Conservation (phyloP, 2,329 filamentous ascomycete genomes). For the Paraconiothyrium brasiliense region DNA sequence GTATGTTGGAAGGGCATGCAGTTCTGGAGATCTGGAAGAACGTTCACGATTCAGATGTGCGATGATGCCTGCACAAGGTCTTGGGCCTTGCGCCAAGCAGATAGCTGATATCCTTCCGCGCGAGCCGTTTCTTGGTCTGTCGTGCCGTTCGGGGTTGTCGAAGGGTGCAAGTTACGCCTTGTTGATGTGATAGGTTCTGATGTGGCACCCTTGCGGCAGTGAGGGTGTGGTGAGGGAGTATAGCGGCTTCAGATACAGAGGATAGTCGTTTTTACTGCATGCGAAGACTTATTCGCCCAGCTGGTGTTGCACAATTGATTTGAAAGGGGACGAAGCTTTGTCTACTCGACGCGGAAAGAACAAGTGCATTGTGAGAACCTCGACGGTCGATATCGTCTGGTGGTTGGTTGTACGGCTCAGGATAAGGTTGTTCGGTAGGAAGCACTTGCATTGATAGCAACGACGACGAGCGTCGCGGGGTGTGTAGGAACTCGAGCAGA, state of each 20-base stretch:
- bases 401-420: too few species aligned
- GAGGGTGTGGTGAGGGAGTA: neutral
- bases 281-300: too few species aligned
- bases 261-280: too few species aligned
- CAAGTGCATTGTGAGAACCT: too few species aligned
- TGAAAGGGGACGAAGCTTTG: too few species aligned
- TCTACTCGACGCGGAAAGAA: too few species aligned
- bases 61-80: neutral
- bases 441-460: too few species aligned
- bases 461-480: too few species aligned
- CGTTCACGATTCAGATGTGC: neutral
- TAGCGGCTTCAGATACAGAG: neutral
- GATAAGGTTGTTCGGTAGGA: too few species aligned
- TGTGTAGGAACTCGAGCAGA: too few species aligned
- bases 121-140: neutral
- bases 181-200: neutral
- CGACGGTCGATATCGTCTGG: too few species aligned
- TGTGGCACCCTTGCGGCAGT: neutral
- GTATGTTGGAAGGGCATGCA: neutral
- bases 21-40: neutral
- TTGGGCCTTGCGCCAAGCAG: neutral
- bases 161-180: neutral
- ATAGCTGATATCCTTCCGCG: neutral
- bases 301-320: too few species aligned
- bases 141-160: neutral